phyloP scores from a whole-genome alignment of 257 asterid genomes.

The Craterostigma plantagineum region DNA sequence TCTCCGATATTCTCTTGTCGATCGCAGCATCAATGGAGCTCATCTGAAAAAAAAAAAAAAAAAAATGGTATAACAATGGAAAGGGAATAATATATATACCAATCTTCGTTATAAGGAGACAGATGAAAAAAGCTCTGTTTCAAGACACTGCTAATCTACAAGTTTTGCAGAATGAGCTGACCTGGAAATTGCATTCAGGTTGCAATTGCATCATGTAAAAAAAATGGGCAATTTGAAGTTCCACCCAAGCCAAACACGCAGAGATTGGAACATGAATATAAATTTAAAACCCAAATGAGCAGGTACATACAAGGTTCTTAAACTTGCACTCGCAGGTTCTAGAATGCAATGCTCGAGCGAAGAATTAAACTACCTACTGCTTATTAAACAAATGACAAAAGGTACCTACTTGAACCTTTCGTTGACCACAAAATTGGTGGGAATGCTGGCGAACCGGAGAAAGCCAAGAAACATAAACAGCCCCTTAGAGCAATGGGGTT shows the following conservation, averaged over 20 bases:
- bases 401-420: constrained; percentile 89
- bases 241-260: too few relatives aligned
- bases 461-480: constrained; percentile 26
- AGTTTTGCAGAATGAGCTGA: too few relatives aligned
- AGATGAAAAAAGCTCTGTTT: too few relatives aligned
- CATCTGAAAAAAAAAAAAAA: constrained; percentile 43
- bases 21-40: constrained; percentile 95
- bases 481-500: constrained; percentile 41
- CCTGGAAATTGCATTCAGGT: too few relatives aligned
- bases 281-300: constrained; percentile 21
- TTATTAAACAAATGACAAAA: constrained; percentile 29
- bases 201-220: too few relatives aligned
- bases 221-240: too few relatives aligned
- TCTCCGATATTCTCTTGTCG: constrained; percentile 83
- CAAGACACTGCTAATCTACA: too few relatives aligned
- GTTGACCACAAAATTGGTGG: constrained; percentile 58
- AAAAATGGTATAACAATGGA: too few relatives aligned
- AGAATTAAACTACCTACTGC: constrained; percentile 32
- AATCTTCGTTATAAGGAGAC: too few relatives aligned
- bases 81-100: too few relatives aligned
- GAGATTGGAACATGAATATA: constrained; percentile 19
- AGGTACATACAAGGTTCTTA: too few relatives aligned
- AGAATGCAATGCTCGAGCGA: constrained; percentile 16
- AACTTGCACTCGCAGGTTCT: constrained; percentile 37
- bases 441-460: constrained; percentile 80